Evolutionary conservation across 2,329 filamentous ascomycete species (phyloP), one percentile per base, ranked within the genome.

Genomic region (Arachnomyces sp.): DNA sequence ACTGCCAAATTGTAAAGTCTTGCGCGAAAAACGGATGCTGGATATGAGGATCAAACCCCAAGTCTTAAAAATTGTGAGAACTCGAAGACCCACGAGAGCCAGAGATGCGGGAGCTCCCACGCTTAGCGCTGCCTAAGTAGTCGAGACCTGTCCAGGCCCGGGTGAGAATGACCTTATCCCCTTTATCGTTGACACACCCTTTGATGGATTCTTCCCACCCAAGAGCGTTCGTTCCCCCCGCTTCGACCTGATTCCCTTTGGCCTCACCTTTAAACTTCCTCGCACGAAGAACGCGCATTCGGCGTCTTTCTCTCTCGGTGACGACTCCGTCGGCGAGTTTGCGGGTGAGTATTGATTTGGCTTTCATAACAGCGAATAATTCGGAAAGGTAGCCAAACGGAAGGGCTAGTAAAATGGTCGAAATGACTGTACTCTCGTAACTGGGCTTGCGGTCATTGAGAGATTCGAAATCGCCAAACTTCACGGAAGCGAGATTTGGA

Each of bases 251-350:
- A 18, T 15, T 8, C 2, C 15, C n/a, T 3, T 13, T 13, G 17
- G n/a, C 17, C 7, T 21, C 29, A 7, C 28, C 15, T 36, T 18
- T 40, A 13, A 13, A 46, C 15, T 15, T 42, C 40, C 13, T 34
- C 28, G 18, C 17, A 3, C 37, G 37, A 11, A 60, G 42, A 3
- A 52, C 56, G 15, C 45, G 38, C 3, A 50, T 18, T 3, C 60
- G 55, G 17, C 58, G 54, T 5, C 40, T 17, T 44, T 63, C 60
- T 3, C 60, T 52, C 40, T 56, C 53, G 3, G 44, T 32, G 3
- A 63, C 28, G 5, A 62, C 44, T 1, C 44, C 44, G 13, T 44
- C 38, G 2, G 52, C 51, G 7, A 56, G 34, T 1, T 36, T 31
- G 9, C 18, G 13, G 2, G 40, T 50, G 25, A 61, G 31, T 3